Percentiles rank a stretch among this genome's conserved stretches.
These are phyloP conservation scores for Epichloe typhina DNA, from an alignment of 2,329 filamentous ascomycete species.

Conservation along the genomic window DNA sequence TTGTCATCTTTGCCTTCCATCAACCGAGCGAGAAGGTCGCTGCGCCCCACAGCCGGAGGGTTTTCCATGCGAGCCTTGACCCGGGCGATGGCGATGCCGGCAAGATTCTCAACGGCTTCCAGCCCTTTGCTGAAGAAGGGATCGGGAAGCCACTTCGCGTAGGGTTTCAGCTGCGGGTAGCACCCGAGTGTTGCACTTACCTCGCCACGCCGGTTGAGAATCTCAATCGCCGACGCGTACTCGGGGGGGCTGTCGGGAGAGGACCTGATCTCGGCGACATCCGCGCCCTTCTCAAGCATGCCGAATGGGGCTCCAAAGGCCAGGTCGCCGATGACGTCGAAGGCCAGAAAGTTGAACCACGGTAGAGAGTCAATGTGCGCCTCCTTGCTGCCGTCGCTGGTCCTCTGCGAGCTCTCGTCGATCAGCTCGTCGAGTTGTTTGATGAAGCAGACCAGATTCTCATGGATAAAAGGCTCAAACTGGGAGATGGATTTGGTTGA, in stretches of 20 bases:
- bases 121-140: slow-evolving; percentile 68
- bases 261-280: slow-evolving; percentile 60
- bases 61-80: slow-evolving; percentile 62
- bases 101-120: slow-evolving; percentile 63
- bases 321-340: slow-evolving; percentile 35
- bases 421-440: slow-evolving; percentile 57
- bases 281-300: slow-evolving; percentile 65
- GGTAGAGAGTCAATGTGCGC: slow-evolving; percentile 60
- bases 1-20: slow-evolving; percentile 79
- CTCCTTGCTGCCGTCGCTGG: slow-evolving; percentile 43
- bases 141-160: slow-evolving; percentile 67
- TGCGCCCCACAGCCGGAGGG: slow-evolving; percentile 52
- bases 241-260: slow-evolving; percentile 46
- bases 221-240: slow-evolving; percentile 71
- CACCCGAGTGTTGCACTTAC: slow-evolving; percentile 71
- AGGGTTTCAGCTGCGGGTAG: slow-evolving; percentile 62
- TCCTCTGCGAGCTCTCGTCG: slow-evolving; percentile 28
- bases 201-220: slow-evolving; percentile 77
- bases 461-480: slow-evolving; percentile 81
- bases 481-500: slow-evolving; percentile 66
- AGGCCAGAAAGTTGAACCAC: slow-evolving; percentile 53
- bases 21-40: slow-evolving; percentile 68
- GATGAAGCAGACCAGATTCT: slow-evolving; percentile 63
- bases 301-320: slow-evolving; percentile 39
- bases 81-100: slow-evolving; percentile 75